phyloP scores from a whole-genome alignment of 2,329 filamentous ascomycete species.

The Clonostachys solani region DNA sequence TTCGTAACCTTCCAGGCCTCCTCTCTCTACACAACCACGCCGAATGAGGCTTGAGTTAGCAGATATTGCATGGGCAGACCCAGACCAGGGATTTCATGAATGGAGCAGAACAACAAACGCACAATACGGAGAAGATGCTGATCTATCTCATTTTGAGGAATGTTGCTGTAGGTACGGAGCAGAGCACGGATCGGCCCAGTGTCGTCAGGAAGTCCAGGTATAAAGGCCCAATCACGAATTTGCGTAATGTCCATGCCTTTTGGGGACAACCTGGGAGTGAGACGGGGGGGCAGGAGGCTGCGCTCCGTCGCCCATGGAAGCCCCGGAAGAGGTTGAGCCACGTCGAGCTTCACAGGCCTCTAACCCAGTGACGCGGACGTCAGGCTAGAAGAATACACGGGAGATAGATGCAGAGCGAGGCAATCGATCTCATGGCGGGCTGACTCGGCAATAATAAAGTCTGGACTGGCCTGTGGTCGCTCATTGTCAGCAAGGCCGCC shows the following conservation, averaged over 20 bases:
- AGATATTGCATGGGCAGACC: neutral
- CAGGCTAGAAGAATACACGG: too few species aligned
- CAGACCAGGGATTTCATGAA: neutral
- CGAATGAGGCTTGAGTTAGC: neutral
- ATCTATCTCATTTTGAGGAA: conserved; percentile 26
- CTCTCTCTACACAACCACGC: conserved; percentile 28
- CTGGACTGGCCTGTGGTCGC: too few species aligned
- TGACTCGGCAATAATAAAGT: too few species aligned
- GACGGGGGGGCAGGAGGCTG: too few species aligned
- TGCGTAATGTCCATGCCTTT: conserved; percentile 26
- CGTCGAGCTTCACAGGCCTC: too few species aligned
- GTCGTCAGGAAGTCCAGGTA: conserved; percentile 27
- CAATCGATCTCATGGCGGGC: too few species aligned
- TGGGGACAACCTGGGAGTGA: neutral
- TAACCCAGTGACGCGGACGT: too few species aligned
- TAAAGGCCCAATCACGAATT: conserved; percentile 26
- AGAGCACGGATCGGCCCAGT: conserved; percentile 27
- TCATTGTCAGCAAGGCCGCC: too few species aligned
- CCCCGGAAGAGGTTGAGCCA: too few species aligned
- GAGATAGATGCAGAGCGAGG: too few species aligned
- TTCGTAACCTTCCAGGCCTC: conserved; percentile 38
- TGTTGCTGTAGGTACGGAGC: conserved; percentile 30
- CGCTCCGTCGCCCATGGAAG: too few species aligned
- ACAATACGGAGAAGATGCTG: conserved; percentile 28
- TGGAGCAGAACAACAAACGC: conserved; percentile 10